Evolutionary conservation across 2,329 filamentous ascomycete species (phyloP).

Genomic region (Talaromyces islandicus): DNA sequence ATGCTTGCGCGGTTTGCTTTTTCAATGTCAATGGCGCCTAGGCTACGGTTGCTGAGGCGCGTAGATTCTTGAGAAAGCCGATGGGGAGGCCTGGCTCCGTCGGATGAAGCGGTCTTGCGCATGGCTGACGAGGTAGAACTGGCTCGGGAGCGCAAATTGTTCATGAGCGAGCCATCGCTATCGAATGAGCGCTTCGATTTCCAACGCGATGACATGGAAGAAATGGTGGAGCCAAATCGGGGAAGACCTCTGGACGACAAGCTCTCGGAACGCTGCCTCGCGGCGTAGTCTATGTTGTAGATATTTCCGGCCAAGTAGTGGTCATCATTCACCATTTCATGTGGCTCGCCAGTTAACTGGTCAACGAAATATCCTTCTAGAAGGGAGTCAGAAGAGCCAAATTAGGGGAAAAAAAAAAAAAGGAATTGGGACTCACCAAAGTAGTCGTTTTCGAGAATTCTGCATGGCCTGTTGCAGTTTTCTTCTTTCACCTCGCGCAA

Average conservation of each 20-base stretch:
- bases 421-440: constrained; percentile 74
- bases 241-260: constrained; percentile 46
- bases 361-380: constrained; percentile 3
- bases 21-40: constrained; percentile 48
- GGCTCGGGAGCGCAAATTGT: constrained; percentile 34
- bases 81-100: constrained; percentile 53
- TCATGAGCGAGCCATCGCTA: constrained; percentile 23
- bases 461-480: constrained; percentile 59
- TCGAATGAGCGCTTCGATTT: constrained; percentile 20
- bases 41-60: constrained; percentile 43
- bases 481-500: constrained; percentile 84
- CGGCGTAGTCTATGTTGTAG: constrained; percentile 14
- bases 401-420: no score
- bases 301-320: constrained; percentile 2
- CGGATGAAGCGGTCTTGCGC: constrained; percentile 23
- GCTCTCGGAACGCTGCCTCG: constrained; percentile 49
- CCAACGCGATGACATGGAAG: constrained; percentile 59
- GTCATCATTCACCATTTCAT: constrained; percentile 3
- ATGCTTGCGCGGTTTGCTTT: constrained; percentile 46
- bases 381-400: constrained; percentile 1
- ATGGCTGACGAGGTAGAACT: constrained; percentile 34
- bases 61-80: constrained; percentile 56
- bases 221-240: constrained; percentile 64
- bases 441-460: constrained; percentile 54
- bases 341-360: constrained; percentile 4